phyloP scores from a whole-genome alignment of 2,329 filamentous ascomycete genomes.

The Lachnum nothofagi region DNA sequence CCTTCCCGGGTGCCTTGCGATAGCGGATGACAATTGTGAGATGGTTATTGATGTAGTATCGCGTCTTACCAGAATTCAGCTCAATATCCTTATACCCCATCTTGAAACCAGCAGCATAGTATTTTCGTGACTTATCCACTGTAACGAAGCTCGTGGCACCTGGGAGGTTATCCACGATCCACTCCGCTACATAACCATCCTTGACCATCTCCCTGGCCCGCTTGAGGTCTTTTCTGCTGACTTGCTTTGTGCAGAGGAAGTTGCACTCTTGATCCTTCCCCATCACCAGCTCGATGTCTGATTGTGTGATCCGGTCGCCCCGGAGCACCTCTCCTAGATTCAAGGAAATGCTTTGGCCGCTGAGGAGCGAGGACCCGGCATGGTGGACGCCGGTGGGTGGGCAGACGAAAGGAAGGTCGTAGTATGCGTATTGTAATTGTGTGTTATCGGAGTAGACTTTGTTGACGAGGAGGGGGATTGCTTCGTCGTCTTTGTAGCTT shows the following conservation, averaged over 20 bases:
- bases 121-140: conserved; percentile 76
- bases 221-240: conserved; percentile 60
- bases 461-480: conserved; percentile 81
- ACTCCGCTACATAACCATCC: conserved; percentile 81
- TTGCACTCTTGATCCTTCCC: conserved; percentile 68
- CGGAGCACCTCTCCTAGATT: conserved; percentile 85
- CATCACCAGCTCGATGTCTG: conserved; percentile 78
- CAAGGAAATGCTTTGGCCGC: conserved; percentile 71
- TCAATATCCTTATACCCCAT: conserved; percentile 70
- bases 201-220: conserved; percentile 67
- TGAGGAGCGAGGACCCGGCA: conserved; percentile 63
- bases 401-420: conserved; percentile 81
- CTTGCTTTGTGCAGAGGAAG: conserved; percentile 64
- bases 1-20: conserved; percentile 63
- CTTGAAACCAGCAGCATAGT: conserved; percentile 88
- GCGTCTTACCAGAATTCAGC: conserved; percentile 52
- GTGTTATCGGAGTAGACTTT: conserved; percentile 88
- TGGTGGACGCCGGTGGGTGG: conserved; percentile 65
- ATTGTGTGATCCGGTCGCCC: conserved; percentile 78
- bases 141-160: conserved; percentile 86
- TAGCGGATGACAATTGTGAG: conserved; percentile 79
- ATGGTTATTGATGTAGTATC: conserved; percentile 81
- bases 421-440: conserved; percentile 87
- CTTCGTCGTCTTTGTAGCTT: conserved; percentile 70
- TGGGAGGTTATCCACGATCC: conserved; percentile 89